These are phyloP conservation scores for Leishmania lainsoni DNA, from an alignment of 208 protist genomes.

Conservation along the genomic window DNA sequence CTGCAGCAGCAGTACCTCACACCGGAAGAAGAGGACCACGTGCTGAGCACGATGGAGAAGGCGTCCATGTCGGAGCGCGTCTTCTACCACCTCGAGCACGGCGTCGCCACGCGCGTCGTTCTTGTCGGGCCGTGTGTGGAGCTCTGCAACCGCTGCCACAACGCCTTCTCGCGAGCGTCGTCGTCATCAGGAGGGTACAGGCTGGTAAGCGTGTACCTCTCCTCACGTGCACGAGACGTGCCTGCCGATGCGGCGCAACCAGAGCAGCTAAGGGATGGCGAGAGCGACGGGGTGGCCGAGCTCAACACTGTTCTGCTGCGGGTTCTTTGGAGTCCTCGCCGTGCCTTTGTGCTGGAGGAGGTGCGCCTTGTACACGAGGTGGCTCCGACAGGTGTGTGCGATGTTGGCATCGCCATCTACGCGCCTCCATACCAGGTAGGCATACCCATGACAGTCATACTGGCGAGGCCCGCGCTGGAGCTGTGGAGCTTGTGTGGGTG, in stretches of 20 bases:
- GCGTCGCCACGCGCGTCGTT: constrained; percentile 43
- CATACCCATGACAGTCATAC: constrained; percentile 31
- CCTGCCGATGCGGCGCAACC: neutral
- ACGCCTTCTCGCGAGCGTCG: constrained; percentile 12
- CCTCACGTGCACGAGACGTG: constrained; percentile 39
- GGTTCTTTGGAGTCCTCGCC: constrained; percentile 29
- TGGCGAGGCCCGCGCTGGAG: constrained; percentile 50
- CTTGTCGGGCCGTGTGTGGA: constrained; percentile 67
- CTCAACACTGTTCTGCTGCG: constrained; percentile 48
- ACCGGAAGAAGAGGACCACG: constrained; percentile 13
- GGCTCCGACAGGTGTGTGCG: constrained; percentile 51
- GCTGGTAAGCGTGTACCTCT: constrained; percentile 44
- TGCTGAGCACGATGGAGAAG: constrained; percentile 17
- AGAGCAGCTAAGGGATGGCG: neutral
- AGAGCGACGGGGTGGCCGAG: constrained; percentile 23
- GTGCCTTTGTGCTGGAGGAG: constrained; percentile 48
- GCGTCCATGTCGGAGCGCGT: constrained; percentile 3
- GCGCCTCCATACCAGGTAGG: constrained; percentile 25
- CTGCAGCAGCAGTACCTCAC: constrained; percentile 15
- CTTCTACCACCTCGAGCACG: constrained; percentile 47
- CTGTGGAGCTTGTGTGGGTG: constrained; percentile 46
- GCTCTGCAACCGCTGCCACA: constrained; percentile 60
- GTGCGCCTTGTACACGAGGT: constrained; percentile 37
- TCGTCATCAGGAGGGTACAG: constrained; percentile 3
- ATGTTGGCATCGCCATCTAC: constrained; percentile 43